Base-by-base conservation (phyloP, 352 stramenopile genomes). In the Globisporangium alternatum region DNA sequence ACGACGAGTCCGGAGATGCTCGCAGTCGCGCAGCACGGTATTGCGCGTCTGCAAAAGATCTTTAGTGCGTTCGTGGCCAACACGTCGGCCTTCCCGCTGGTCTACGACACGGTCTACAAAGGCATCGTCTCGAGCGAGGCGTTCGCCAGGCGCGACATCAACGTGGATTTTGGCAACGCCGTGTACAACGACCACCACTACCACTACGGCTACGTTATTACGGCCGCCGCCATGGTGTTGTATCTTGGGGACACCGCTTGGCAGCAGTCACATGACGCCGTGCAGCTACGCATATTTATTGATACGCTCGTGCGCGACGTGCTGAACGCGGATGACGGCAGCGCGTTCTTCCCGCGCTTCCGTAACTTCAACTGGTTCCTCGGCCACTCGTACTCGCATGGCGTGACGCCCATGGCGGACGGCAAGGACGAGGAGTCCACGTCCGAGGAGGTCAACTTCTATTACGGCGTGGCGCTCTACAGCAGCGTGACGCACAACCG, bases 121-220 rank as follows among this genome's bases (percentile, higher is more conserved):
- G 81, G 81, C 8, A 82, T 90, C 45, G 78, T 89, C 30, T 75
- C 78, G 6, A 83, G 74, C 41, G 80, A 90, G 45, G 80, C 63
- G n/a, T 55, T 89, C 28, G 31, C 28, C 33, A 83, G 75, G 66
- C 72, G 83, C 31, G 81, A 90, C 63, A 76, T 89, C 60, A 87
- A 90, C 65, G 77, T 88, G 22, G 81, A 90, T 57, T 90, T 90
- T 54, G 79, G 81, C 51, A 90, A 89, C 62, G 70, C 68, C 25
- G 76, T 88, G 35, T 90, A 89, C 75, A 90, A 89, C 47, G 81
- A 90, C 52, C 81, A 90, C 61, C 80, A 90, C 64, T 90, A 89
- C 39, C 81, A 90, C 63, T 90, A 88, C 56, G 81, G 81, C 65
- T 90, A 90, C 59, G 67, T 80, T 19, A 77, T 89, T 48, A 86